phyloP scores from a whole-genome alignment of 768 basidiomycete species.

The Chalciporus chontae region DNA sequence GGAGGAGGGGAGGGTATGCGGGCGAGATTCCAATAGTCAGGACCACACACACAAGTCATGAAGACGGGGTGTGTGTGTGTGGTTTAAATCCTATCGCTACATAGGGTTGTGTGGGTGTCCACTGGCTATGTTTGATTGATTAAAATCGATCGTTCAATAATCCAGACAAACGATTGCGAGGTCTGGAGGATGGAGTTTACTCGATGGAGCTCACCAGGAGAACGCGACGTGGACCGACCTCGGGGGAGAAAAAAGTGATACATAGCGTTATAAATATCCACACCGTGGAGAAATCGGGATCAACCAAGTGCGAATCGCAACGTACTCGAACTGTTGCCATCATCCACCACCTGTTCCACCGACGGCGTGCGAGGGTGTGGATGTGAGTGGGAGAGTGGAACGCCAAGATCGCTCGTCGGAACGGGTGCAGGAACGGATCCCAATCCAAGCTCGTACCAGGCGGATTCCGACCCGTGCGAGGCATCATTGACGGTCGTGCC shows the following conservation, averaged over 20 bases:
- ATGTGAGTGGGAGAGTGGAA: slow-evolving; percentile 10
- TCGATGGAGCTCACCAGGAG: slow-evolving; percentile 12
- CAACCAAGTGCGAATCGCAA: slow-evolving; percentile 30
- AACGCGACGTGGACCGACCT: not conserved
- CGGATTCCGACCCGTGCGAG: slow-evolving; percentile 9
- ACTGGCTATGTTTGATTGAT: slow-evolving; percentile 1
- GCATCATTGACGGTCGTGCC: slow-evolving; percentile 5
- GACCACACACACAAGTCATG: too few relatives aligned
- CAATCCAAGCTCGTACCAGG: slow-evolving; percentile 31
- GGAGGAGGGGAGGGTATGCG: too few relatives aligned
- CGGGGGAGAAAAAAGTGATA: not conserved
- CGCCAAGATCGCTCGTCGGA: slow-evolving; percentile 6
- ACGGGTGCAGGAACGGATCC: slow-evolving; percentile 10
- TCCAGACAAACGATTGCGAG: not conserved
- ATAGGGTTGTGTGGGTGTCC: slow-evolving; percentile 3
- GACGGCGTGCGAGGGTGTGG: not conserved
- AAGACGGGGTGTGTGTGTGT: not conserved
- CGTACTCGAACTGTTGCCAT: slow-evolving; percentile 28
- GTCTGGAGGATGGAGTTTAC: too few relatives aligned
- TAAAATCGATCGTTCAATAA: not conserved
- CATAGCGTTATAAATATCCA: slow-evolving; percentile 30
- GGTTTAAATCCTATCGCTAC: slow-evolving; percentile 18
- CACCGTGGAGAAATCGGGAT: slow-evolving; percentile 1
- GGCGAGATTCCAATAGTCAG: too few relatives aligned
- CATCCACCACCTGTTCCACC: slow-evolving; percentile 18